Evolutionary conservation across 75 land plant genomes (phyloP), one percentile per base, ranked within the genome.

Genomic region (Sequoia sempervirens): DNA sequence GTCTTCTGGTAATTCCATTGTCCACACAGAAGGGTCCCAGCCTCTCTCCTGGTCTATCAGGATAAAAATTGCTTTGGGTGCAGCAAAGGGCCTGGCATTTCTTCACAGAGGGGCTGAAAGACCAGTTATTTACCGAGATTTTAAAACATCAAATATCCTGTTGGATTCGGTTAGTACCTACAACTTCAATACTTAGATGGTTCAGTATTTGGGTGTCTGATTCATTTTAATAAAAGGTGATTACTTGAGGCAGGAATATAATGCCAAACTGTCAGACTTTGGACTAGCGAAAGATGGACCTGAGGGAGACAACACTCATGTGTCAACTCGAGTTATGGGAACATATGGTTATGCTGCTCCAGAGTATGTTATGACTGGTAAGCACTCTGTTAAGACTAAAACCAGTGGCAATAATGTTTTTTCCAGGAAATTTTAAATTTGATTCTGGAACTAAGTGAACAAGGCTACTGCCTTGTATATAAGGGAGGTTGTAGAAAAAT

Each of bases 241-340:
- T 8, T 43, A 6, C 36, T 66, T 75, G 84, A 70, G 80, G 26
- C 83, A 91, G 89, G 93, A 91, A 53, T 95, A 90, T 79, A 93
- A 92, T 87, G 92, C 97, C 79, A 95, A 95, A 84, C 91, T 93
- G 26, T 91, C 97, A 47, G 94, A 93, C 82, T 95, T 95, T 89
- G 97, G 97, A 43, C 87, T 95, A 14, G 97, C 97, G 68, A 92
- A 92, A 85, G 93, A 91, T 75, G 97, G 96, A 15, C 97, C 97
- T 37, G 93, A 91, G 74, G 97, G 94, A 43, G 96, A 94, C 53
- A 89, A 88, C 40, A 94, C 93, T 53, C 93, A 92, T 88, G 95
- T 95, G 79, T 93, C 97, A 36, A 95, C 97, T 13, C 86, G 95
- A 84, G 97, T 95, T 52, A 91, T 95, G 85, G 97, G 97, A 26